Conservation (phyloP, 2,329 filamentous ascomycete genomes). For the Leptographium procerum region DNA sequence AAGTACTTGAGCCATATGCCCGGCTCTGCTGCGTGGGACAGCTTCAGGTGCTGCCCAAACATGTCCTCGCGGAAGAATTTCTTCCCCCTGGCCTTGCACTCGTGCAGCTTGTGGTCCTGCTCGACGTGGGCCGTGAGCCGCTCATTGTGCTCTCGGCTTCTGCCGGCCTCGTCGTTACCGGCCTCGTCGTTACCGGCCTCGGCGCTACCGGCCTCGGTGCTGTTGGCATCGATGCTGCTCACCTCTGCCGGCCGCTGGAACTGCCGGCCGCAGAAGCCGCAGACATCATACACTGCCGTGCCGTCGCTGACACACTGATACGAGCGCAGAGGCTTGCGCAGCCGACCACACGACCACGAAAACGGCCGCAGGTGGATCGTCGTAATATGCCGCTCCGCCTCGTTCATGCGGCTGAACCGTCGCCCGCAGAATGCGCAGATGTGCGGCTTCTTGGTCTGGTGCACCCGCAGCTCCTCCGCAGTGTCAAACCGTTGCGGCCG, state of each 20-base stretch:
- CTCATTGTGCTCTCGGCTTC: background rate
- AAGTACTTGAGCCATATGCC: slow-evolving; percentile 14
- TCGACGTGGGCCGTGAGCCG: slow-evolving; percentile 6
- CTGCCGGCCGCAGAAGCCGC: slow-evolving; percentile 12
- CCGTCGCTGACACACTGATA: slow-evolving; percentile 11
- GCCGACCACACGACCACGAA: slow-evolving; percentile 12
- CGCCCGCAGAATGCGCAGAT: slow-evolving; percentile 14
- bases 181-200: background rate
- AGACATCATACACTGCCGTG: slow-evolving; percentile 6
- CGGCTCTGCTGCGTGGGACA: slow-evolving; percentile 12
- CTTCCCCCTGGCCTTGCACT: slow-evolving; percentile 11
- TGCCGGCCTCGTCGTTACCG: background rate
- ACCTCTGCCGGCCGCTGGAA: slow-evolving; percentile 3
- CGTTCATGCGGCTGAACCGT: slow-evolving; percentile 14
- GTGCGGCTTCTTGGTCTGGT: slow-evolving; percentile 13
- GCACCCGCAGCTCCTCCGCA: slow-evolving; percentile 9
- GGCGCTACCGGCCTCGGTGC: background rate
- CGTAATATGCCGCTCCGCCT: slow-evolving; percentile 13
- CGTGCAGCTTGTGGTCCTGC: slow-evolving; percentile 12
- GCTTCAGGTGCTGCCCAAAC: slow-evolving; percentile 14
- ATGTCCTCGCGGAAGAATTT: slow-evolving; percentile 14
- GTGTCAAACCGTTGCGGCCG: slow-evolving; percentile 11
- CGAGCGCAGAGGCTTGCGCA: slow-evolving; percentile 7
- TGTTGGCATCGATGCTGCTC: background rate
- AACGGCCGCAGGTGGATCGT: slow-evolving; percentile 13